phyloP scores from a whole-genome alignment of 176 grass and related monocot species.

The Oryza meyeriana region DNA sequence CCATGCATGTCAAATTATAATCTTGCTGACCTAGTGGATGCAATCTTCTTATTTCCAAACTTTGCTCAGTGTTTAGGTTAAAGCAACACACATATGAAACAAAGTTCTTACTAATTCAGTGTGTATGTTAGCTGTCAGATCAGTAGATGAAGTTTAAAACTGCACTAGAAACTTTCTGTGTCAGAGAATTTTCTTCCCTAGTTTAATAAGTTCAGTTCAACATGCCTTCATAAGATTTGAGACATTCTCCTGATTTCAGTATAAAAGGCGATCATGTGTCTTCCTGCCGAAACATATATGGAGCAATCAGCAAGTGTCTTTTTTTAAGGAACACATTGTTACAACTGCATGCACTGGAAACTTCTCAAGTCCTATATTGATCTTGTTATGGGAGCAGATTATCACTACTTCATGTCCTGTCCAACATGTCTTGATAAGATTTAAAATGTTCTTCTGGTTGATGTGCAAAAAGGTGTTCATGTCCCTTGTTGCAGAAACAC shows the following conservation, averaged over 20 bases:
- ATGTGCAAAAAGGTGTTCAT: neutral
- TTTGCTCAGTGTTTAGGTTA: neutral
- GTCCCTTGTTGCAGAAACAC: neutral
- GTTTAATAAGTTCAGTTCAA: neutral
- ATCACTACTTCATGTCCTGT: neutral
- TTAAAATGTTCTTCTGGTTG: neutral
- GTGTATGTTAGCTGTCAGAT: neutral
- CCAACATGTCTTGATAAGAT: neutral
- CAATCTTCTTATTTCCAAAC: neutral
- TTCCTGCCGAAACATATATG: neutral
- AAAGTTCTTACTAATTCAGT: neutral
- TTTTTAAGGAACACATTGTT: neutral
- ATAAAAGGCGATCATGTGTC: neutral
- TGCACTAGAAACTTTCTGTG: slow-evolving; percentile 10
- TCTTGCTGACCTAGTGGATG: neutral
- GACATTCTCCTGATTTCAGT: neutral
- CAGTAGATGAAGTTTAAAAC: neutral
- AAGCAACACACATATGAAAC: neutral
- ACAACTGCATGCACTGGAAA: neutral
- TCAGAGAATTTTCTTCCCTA: neutral
- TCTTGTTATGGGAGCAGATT: neutral
- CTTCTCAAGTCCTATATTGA: neutral
- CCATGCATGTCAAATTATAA: neutral
- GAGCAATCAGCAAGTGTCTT: neutral
- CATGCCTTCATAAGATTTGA: slow-evolving; percentile 3